Evolutionary conservation across 805 yeast species (phyloP), one percentile per base, ranked within the genome.

Genomic region (Hanseniaspora lindneri): DNA sequence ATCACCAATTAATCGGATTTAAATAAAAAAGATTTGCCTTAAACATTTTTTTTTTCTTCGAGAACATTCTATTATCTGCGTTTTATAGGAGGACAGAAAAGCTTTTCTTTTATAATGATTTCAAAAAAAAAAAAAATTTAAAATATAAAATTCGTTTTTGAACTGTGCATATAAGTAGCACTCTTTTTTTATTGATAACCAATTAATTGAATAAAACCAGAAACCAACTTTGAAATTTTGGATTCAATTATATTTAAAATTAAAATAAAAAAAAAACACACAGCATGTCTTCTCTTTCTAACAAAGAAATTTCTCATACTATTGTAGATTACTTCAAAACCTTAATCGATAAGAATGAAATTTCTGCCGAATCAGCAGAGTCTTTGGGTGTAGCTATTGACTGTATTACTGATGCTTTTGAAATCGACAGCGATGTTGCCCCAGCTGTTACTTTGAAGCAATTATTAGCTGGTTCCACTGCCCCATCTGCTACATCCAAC

Each of bases 351-450:
- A 72, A 73, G 53, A 83, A 83, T 37, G 74, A 74, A 37, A 75
- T 88, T 40, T 66, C 80, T 32, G 83, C 79, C 53, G 97, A 89
- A 54, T 84, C 79, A 60, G 72, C 73, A 50, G 97, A 92, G 56
- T 85, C 96, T 9, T 71, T 89, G 56, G 96, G 87, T 55, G 94
- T 89, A 44, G 97, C 97, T 52, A 74, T 87, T 55, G 95, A 86
- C 60, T 86, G 96, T 69, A 76, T 92, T 51, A 76, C 83, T 21
- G 97, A 88, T 58, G 86, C 94, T 10, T 89, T 81, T 62, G 79
- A 71, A 43, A 78, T 88, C 23, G 70, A 74, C 54, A 71, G 73
- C 55, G 79, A 73, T 23, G 68, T 67, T 20, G 71, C 72, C 30
- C 56, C 52, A 39, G 41, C 62, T 4, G 53, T 64, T 8, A 42